These are phyloP conservation scores for Fraxinus albicans DNA, from an alignment of 305 asterid genomes.

Conservation along the genomic window DNA sequence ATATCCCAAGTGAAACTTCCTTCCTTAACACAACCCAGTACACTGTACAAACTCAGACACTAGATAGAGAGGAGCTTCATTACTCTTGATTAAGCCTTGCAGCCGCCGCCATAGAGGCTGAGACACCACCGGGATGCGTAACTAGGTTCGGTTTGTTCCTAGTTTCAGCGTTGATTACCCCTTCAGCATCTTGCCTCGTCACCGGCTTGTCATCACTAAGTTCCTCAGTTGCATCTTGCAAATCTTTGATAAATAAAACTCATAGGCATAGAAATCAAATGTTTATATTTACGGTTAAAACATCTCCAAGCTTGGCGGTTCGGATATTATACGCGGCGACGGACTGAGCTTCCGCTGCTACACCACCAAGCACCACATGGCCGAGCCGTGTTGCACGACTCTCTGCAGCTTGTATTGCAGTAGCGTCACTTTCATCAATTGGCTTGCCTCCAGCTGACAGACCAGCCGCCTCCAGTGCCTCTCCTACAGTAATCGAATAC, in stretches of 20 bases:
- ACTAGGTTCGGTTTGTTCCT: conserved; percentile 38
- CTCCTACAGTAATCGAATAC: conserved; percentile 24
- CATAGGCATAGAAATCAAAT: too few species aligned
- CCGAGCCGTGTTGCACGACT: conserved; percentile 36
- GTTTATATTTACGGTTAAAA: conserved; percentile 21
- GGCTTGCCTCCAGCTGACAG: conserved; percentile 34
- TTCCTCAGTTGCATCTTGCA: conserved; percentile 51
- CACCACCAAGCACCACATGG: conserved; percentile 31
- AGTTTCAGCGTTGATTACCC: conserved; percentile 45
- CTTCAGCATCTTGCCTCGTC: conserved; percentile 9
- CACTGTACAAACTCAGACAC: neutral
- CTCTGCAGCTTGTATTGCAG: conserved; percentile 50
- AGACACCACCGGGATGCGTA: conserved; percentile 56
- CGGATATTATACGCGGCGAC: conserved; percentile 37
- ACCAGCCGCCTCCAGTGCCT: conserved; percentile 47
- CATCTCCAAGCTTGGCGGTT: conserved; percentile 27
- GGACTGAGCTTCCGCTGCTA: conserved; percentile 36
- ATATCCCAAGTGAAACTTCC: neutral
- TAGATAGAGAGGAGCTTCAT: neutral
- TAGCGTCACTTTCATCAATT: conserved; percentile 41
- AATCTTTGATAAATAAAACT: too few species aligned
- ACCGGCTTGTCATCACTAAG: conserved; percentile 50
- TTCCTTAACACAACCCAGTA: too few species aligned
- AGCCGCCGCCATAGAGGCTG: conserved; percentile 46
- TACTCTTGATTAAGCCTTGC: conserved; percentile 42